Base-by-base conservation (phyloP, 2,329 filamentous ascomycete genomes). In the Zymoseptoria passerinii region DNA sequence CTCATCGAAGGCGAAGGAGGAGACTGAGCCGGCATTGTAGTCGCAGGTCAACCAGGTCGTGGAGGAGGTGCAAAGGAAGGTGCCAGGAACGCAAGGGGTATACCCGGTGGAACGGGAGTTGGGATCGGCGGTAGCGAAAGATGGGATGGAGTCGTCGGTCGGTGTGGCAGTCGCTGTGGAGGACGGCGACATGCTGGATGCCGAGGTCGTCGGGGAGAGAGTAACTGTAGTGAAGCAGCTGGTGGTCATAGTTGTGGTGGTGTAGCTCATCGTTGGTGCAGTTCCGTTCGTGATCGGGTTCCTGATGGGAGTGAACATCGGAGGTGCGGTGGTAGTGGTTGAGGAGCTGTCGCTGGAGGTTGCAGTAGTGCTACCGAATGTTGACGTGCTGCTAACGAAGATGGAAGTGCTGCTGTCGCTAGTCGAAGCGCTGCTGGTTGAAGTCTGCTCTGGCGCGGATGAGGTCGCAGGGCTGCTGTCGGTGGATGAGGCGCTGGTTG, bases 11-110 rank as follows among this genome's bases (percentile, higher is more conserved):
- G 50, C 13, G 13, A 44, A 44, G 6, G 63, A 54, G 10, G 53
- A 51, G 44, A 61, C 60, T 48, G 61, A 60, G 49, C 61, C 65
- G 53, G 66, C 63, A 50, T 65, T 66, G 61, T 68, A 70, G 59
- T 69, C 66, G 66, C 74, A 76, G 8, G 72, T 76, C 49, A 70
- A 67, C 65, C 71, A 76, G 19, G 67, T 63, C 1, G 61, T 69
- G 18, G 56, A 28, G 3, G 66, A 70, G 28, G 68, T 70, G 71
- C 74, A 76, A 60, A 76, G 68, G 67, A 73, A 74, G n/a, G 71
- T 70, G 19, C 72, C 73, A 0, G 73, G 73, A 1, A 69, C 66
- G 62, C 74, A 76, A 35, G 73, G 72, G 1, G 73, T 67, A 57
- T 71, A 73, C 10, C 50, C 50, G 23, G 23, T 28, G 8, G 50